phyloP scores from a whole-genome alignment of 116 monocot species.

The Posidonia oceanica region DNA sequence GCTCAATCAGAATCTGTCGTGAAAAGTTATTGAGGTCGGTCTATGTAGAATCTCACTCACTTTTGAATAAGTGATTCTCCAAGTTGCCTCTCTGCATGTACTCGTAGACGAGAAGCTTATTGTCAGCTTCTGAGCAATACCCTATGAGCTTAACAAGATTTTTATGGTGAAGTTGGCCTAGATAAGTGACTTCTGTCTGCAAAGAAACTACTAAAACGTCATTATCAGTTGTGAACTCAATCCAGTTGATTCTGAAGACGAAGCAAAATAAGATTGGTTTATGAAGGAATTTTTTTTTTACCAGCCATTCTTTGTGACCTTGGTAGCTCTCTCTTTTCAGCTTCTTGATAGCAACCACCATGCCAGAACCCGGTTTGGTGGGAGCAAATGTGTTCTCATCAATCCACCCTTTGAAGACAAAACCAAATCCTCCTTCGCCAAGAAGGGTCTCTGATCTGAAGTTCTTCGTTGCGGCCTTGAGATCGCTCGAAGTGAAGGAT shows the following conservation, averaged over 20 bases:
- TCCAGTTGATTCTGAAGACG: neutral
- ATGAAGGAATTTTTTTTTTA: conserved; percentile 10
- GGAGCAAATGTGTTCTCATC: conserved; percentile 53
- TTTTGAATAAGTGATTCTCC: conserved; percentile 64
- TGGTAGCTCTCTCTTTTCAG: conserved; percentile 72
- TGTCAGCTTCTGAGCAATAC: conserved; percentile 48
- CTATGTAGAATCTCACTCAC: conserved; percentile 16
- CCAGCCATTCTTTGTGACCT: conserved; percentile 92
- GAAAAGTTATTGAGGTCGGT: too few relatives aligned
- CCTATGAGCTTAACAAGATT: conserved; percentile 80
- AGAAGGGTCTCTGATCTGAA: conserved; percentile 65
- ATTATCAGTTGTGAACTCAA: neutral
- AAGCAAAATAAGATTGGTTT: neutral
- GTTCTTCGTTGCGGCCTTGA: conserved; percentile 60
- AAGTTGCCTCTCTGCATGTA: conserved; percentile 69
- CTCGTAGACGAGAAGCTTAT: conserved; percentile 71
- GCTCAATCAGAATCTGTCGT: neutral
- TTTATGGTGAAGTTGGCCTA: conserved; percentile 53
- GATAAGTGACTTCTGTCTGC: conserved; percentile 63
- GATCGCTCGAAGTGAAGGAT: conserved; percentile 60
- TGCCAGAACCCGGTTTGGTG: conserved; percentile 49
- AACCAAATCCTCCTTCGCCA: conserved; percentile 80
- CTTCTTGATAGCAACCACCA: conserved; percentile 77
- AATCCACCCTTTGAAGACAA: conserved; percentile 48
- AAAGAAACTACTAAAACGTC: neutral